These are phyloP conservation scores for Fraxinus greggii DNA, from an alignment of 305 asterid species.

Conservation along the genomic window DNA sequence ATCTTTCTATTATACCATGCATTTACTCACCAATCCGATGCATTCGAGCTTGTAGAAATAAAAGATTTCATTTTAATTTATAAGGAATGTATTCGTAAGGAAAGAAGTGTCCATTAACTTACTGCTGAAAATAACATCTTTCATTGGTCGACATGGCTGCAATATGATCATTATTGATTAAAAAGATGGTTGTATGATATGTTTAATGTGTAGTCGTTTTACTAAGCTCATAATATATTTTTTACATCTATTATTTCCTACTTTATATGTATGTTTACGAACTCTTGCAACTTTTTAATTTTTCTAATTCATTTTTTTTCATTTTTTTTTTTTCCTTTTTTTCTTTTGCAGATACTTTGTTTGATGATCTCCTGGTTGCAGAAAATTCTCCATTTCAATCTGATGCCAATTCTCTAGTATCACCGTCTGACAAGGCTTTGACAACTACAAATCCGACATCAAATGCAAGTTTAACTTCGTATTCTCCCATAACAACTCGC, in stretches of 20 bases:
- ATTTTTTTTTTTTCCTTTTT: neutral
- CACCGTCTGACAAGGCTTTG: neutral
- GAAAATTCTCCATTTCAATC: constrained; percentile 83
- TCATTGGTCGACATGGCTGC: constrained; percentile 14
- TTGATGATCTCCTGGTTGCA: constrained; percentile 87
- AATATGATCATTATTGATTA: constrained; percentile 3
- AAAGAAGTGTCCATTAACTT: constrained; percentile 1
- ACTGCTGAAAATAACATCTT: neutral
- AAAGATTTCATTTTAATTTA: neutral
- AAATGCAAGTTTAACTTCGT: constrained; percentile 37
- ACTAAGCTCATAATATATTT: constrained; percentile 1
- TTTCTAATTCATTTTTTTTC: neutral
- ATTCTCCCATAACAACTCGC: constrained; percentile 35
- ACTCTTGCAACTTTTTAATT: neutral
- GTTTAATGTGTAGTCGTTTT: neutral
- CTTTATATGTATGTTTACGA: neutral
- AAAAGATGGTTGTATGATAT: constrained; percentile 17
- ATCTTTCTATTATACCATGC: neutral
- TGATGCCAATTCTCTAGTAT: constrained; percentile 43
- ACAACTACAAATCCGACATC: constrained; percentile 55
- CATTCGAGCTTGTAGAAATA: neutral
- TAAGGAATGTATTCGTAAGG: neutral
- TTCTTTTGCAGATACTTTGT: constrained; percentile 61
- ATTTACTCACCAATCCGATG: neutral
- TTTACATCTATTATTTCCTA: constrained; percentile 16